A percentile compares a stretch with the other conserved stretches of the same genome.
These are phyloP conservation scores for Coccomyxa sp. DNA, from an alignment of 139 green algal genomes.

Conservation along the genomic window DNA sequence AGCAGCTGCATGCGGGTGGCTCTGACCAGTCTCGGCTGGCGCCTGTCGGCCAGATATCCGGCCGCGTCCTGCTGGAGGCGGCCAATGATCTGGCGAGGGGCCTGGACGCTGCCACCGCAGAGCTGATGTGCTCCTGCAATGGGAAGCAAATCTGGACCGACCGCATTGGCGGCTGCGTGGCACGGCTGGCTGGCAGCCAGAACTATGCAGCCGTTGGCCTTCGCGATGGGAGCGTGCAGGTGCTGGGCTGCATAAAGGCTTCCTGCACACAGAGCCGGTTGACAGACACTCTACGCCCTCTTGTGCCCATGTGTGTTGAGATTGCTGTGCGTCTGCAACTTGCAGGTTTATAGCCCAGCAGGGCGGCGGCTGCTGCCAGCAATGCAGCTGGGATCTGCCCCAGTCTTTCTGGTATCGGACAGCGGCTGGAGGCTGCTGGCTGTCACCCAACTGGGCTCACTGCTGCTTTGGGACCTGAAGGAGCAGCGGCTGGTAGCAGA, in stretches of 20 bases:
- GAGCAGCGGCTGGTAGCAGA: constrained; percentile 9
- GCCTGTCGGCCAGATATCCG: neutral
- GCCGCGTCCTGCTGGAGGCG: neutral
- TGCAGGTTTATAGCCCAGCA: constrained; percentile 51
- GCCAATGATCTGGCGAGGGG: neutral
- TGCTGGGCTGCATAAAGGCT: constrained; percentile 6
- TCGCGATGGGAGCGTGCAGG: constrained; percentile 32
- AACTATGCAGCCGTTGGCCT: constrained; percentile 45
- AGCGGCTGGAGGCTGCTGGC: constrained; percentile 33
- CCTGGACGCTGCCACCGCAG: neutral
- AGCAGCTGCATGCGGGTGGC: too few species aligned
- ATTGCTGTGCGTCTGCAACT: too few species aligned
- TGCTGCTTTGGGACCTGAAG: constrained; percentile 35
- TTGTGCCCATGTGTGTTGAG: too few species aligned
- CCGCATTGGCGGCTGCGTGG: constrained; percentile 23
- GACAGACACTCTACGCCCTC: too few species aligned
- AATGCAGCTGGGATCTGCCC: constrained; percentile 41
- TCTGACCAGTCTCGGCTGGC: neutral
- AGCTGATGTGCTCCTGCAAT: neutral
- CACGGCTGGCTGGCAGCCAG: constrained; percentile 36
- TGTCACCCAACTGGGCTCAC: constrained; percentile 23
- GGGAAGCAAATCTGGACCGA: constrained; percentile 45
- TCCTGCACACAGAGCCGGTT: too few species aligned
- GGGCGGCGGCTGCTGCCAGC: constrained; percentile 49
- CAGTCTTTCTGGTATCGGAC: constrained; percentile 29